Base-by-base conservation (phyloP, 139 green algal species). In the Diplosphaera chodatii region DNA sequence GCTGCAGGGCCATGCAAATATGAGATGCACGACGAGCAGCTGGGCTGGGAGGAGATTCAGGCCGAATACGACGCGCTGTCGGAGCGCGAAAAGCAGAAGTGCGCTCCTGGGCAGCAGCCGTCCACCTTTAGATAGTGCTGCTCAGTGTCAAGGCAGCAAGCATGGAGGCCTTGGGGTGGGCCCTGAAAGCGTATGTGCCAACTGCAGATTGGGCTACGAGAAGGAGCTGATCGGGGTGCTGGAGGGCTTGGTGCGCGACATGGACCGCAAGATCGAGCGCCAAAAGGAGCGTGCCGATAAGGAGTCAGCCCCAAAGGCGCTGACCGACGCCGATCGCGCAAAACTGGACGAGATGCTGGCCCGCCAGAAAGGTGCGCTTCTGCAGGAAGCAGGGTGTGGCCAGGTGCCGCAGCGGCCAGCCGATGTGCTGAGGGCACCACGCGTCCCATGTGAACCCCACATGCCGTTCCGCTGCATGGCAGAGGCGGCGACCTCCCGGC, bases 211-310 rank as follows among this genome's bases (percentile, higher is more conserved):
- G 30, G 79, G 80, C 0, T 95, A 94, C 70, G 88, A 93, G 73
- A 69, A 81, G 4, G 81, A 87, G 64, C 78, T 94, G 55, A 77
- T 92, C 65, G 69, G 69, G 32, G 79, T 89, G 74, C 74, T 96
- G 64, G 77, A 89, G 15, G 75, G 84, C 55, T 83, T 94, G 16
- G 86, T 92, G 28, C 68, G 80, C 0, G 90, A 94, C n/a, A 92
- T 94, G 88, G 88, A 96, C 80, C 74, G 83, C 3, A 94, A 93
- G 69, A 94, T 96, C 66, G 80, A 82, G 22, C 83, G 83, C 23
- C 82, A 86, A 10, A 87, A 90, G 72, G 91, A 96, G 56, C 83
- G 91, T 4, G 87, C 86, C 10, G 81, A 83, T 41, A 86, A 85
- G 41, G 88, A 93, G 74, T 90, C 79, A 69, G 78, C 68, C 4